Evolutionary conservation across 108 stramenopile genomes (phyloP), one percentile per base, ranked within the genome.

Genomic region (Conticribra guillardii): DNA sequence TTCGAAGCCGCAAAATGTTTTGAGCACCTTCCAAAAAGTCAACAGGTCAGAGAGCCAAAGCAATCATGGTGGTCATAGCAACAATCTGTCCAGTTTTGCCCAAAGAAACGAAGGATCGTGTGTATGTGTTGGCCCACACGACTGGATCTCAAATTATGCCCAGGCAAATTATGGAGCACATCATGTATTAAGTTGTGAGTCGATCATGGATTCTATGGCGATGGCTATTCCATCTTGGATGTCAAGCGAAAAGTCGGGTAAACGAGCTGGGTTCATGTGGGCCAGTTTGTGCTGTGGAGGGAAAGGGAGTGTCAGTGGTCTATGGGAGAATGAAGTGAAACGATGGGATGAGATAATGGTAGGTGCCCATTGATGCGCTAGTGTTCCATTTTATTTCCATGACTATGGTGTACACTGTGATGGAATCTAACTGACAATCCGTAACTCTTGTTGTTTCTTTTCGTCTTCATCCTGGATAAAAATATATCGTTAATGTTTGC

Each of bases 201-300:
- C 52, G 9, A 56, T 89, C 3, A 52, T 61, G 32, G 81, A 66
- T 63, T 57, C 75, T 4, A 87, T 84, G 73, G 31, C 59, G 27
- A 88, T 87, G 82, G 93, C 93, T 16, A 57, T 89, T 9, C 64
- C 81, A 16, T 80, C 93, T 15, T 94, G 86, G 86, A 60, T 86
- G 4, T 76, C 79, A 16, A 73, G 82, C 32, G 31, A 46, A 16
- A 60, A 73, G 19, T 34, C 76, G 14, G 30, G 50, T 3, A 62
- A 84, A 33, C 74, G 77, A 63, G 82, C 92, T n/a, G 79, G 71
- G 0, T 53, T 94, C 32, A 57, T 89, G 14, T 94, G 88, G 87
- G 80, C 88, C 7, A 82, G 86, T 41, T 64, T 85, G 37, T 41
- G 24, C 52, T 54, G 84, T 34, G 47, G 27, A 45, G 30, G 27